These are phyloP conservation scores for Blastomyces silverae DNA, from an alignment of 2,329 filamentous ascomycete species.

Conservation along the genomic window DNA sequence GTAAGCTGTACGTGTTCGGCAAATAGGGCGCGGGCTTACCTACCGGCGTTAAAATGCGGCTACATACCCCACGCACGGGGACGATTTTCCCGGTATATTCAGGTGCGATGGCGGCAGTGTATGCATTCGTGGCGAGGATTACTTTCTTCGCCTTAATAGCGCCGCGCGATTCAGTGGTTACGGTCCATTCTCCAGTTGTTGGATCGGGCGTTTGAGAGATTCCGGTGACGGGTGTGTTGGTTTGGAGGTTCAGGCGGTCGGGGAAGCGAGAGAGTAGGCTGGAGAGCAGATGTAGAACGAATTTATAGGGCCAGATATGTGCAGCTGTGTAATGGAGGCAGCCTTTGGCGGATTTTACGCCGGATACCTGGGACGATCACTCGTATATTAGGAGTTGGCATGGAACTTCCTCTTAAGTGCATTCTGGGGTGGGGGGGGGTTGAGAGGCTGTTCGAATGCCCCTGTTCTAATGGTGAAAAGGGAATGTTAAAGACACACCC, in stretches of 20 bases:
- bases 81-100: slow-evolving; percentile 64
- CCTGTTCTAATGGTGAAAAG: not conserved
- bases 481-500: not conserved
- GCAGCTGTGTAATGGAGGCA: slow-evolving; percentile 32
- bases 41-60: slow-evolving; percentile 29
- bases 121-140: slow-evolving; percentile 75
- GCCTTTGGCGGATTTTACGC: slow-evolving; percentile 35
- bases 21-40: slow-evolving; percentile 26
- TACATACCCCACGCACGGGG: slow-evolving; percentile 58
- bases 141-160: slow-evolving; percentile 56
- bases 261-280: slow-evolving; percentile 41
- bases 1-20: slow-evolving; percentile 54
- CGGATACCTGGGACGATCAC: slow-evolving; percentile 26
- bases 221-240: slow-evolving; percentile 43
- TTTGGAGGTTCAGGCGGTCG: slow-evolving; percentile 48
- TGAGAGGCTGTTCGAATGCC: no score
- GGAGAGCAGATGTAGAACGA: slow-evolving; percentile 66
- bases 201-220: slow-evolving; percentile 26
- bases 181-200: slow-evolving; percentile 46
- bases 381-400: not conserved
- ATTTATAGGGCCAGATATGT: slow-evolving; percentile 62
- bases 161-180: slow-evolving; percentile 62
- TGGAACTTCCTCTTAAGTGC: not conserved
- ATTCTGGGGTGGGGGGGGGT: no score
- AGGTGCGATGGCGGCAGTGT: slow-evolving; percentile 70